A percentile compares a stretch with the other conserved stretches of the same genome.
phyloP scores from a whole-genome alignment of 2,329 filamentous ascomycete genomes.

The Penicillium freii region DNA sequence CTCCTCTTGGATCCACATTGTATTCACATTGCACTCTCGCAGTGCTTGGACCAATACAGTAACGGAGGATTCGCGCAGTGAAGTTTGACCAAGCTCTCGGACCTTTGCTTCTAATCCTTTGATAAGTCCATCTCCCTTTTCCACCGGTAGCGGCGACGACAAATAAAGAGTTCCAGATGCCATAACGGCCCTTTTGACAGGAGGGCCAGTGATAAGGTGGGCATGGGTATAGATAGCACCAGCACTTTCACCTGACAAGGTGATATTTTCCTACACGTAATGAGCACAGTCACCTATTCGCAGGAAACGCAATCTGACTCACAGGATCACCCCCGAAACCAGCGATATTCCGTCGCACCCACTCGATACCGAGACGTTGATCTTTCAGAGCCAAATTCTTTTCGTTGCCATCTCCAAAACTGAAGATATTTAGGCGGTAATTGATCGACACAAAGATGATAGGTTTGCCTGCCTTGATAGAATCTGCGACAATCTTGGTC shows the following conservation, averaged over 20 bases:
- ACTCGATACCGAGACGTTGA: conserved; percentile 37
- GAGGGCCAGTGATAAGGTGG: conserved; percentile 37
- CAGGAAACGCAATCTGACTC: conserved; percentile 4
- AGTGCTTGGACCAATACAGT: conserved; percentile 36
- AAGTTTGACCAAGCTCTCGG: conserved; percentile 25
- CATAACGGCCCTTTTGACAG: conserved; percentile 38
- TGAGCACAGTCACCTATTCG: neutral
- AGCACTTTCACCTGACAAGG: conserved; percentile 48
- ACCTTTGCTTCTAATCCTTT: conserved; percentile 30
- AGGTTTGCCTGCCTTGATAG: conserved; percentile 34
- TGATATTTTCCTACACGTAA: conserved; percentile 37
- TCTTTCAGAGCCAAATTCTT: conserved; percentile 43
- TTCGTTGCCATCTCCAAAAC: conserved; percentile 44
- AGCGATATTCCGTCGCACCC: conserved; percentile 42
- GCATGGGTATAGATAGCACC: conserved; percentile 49
- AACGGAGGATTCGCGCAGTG: conserved; percentile 33
- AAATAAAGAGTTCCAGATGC: conserved; percentile 46
- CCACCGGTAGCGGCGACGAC: conserved; percentile 43
- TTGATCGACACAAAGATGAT: conserved; percentile 47
- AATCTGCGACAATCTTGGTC: conserved; percentile 38
- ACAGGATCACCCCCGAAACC: conserved; percentile 44
- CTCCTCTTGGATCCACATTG: conserved; percentile 46
- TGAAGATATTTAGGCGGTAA: conserved; percentile 48
- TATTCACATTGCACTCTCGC: conserved; percentile 39
- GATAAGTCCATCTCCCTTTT: conserved; percentile 33